Base-by-base conservation (phyloP, 2,329 filamentous ascomycete genomes). In the Sordariomycetes sp. region DNA sequence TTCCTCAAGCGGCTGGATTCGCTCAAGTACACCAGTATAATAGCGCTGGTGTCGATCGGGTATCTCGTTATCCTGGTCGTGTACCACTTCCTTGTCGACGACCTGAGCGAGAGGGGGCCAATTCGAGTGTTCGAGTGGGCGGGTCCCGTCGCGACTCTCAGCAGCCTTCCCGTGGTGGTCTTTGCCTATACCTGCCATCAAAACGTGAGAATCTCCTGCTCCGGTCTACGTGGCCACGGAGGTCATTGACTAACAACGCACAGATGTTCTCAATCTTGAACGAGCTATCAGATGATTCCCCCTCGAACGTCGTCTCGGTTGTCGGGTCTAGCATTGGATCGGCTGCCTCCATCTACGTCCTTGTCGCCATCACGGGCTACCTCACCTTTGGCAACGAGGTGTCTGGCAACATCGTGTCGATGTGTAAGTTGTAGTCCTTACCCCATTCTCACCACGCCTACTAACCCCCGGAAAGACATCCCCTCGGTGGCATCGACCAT, bases 121-220 rank as follows among this genome's bases (percentile, higher is more conserved):
- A 82, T 99, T 59, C 82, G 87, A 54, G 74, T 90, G 34, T 77
- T 96, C 61, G 74, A 81, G 60, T 96, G 90, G 86, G 86, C 84
- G 51, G 89, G 92, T 8, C 78, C 89, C 2, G 77, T 95, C 10
- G 81, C 87, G 39, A 85, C 87, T 7, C 76, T 99, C 56, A 90
- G 89, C 63, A 91, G 88, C 61, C 82, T 99, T 62, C 94, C 94
- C 0, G 90, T 99, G 56, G 91, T 97, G 58, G 89, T 99, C 2
- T 99, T 99, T 76, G 94, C 92, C n/a, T 99, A 97, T 69, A 99
- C 94, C 1, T 99, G 94, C 69, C 94, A 99, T 70, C 94, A 99
- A 67, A 99, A 99, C 68, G 89, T 94, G 73, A 62, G 82, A 48
- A 12, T 35, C 5, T 10, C 36, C 42, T 28, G 6, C 17, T 48